These are phyloP conservation scores for Miscanthus lutarioriparius DNA, from an alignment of 176 grass and related monocot genomes.

Conservation along the genomic window DNA sequence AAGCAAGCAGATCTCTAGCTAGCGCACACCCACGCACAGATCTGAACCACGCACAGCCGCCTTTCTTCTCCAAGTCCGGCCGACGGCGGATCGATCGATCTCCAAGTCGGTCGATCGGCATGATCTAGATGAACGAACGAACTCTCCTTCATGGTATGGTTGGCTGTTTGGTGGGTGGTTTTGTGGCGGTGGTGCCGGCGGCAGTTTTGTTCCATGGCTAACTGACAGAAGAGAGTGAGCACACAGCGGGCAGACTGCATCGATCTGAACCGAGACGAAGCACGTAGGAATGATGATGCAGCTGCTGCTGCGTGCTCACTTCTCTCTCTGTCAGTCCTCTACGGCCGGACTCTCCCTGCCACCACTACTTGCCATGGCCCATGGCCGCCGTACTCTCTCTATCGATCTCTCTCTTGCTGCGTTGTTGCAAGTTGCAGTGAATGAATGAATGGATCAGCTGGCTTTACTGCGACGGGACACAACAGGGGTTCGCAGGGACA, in stretches of 20 bases:
- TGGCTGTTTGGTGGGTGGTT: not conserved
- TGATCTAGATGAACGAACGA: not conserved
- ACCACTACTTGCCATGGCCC: not conserved
- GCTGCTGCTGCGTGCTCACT: conserved; percentile 50
- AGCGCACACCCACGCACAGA: not conserved
- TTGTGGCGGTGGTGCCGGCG: not conserved
- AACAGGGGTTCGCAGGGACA: not conserved
- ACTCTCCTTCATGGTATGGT: not conserved
- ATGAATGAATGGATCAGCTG: not conserved
- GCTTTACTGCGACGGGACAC: not conserved
- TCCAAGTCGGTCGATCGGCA: not conserved
- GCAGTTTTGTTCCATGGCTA: conserved; percentile 10
- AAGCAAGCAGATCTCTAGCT: conserved; percentile 14
- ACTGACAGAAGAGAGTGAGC: conserved; percentile 66
- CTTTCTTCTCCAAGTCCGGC: conserved; percentile 25
- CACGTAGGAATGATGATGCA: conserved; percentile 37
- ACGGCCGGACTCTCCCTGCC: not conserved
- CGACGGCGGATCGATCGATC: not conserved
- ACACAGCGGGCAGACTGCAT: conserved; percentile 45
- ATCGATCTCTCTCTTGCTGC: not conserved
- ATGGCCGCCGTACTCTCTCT: too few relatives aligned
- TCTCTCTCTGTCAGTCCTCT: conserved; percentile 53
- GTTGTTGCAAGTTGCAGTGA: not conserved
- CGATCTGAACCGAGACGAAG: not conserved
- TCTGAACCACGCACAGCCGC: conserved; percentile 9